Conservation (phyloP, 2,329 filamentous ascomycete genomes). For the Paraphoma chrysanthemicola region DNA sequence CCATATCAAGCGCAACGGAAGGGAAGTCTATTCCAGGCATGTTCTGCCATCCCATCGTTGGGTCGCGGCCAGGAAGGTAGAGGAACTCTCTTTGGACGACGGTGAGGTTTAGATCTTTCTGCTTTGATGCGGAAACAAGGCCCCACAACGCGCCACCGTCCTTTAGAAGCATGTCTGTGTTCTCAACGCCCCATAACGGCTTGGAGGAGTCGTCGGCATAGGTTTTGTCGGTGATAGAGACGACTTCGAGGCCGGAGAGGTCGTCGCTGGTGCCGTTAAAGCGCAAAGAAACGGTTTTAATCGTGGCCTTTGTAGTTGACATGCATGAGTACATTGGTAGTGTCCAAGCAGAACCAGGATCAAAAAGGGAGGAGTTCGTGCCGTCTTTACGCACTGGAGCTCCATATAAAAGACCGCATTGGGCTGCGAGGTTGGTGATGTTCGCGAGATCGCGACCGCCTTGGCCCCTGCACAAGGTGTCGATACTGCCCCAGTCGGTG, state of each 20-base stretch:
- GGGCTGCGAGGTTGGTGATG: slow-evolving; percentile 51
- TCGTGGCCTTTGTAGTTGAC: slow-evolving; percentile 48
- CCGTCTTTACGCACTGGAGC: slow-evolving; percentile 48
- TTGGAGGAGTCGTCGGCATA: slow-evolving; percentile 40
- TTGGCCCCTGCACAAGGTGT: slow-evolving; percentile 43
- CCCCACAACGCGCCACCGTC: slow-evolving; percentile 51
- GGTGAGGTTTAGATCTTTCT: slow-evolving; percentile 41
- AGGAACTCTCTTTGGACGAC: slow-evolving; percentile 38
- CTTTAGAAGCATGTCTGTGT: slow-evolving; percentile 27
- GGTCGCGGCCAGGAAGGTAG: slow-evolving; percentile 38
- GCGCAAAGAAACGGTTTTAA: slow-evolving; percentile 55
- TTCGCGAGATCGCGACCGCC: slow-evolving; percentile 46
- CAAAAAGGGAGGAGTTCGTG: slow-evolving; percentile 43
- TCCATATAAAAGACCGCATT: slow-evolving; percentile 52
- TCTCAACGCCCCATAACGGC: slow-evolving; percentile 50
- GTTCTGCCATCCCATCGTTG: slow-evolving; percentile 29
- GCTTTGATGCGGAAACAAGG: slow-evolving; percentile 41
- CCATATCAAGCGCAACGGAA: slow-evolving; percentile 23
- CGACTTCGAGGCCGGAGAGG: slow-evolving; percentile 45
- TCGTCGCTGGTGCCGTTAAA: slow-evolving; percentile 48
- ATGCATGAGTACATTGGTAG: slow-evolving; percentile 54
- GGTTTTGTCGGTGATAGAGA: slow-evolving; percentile 44
- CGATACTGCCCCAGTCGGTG: background rate
- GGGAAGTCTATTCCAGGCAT: slow-evolving; percentile 46
- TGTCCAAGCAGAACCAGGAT: slow-evolving; percentile 51